Base-by-base conservation (phyloP, 75 land plant species). In the Isoetes taiwanensis region DNA sequence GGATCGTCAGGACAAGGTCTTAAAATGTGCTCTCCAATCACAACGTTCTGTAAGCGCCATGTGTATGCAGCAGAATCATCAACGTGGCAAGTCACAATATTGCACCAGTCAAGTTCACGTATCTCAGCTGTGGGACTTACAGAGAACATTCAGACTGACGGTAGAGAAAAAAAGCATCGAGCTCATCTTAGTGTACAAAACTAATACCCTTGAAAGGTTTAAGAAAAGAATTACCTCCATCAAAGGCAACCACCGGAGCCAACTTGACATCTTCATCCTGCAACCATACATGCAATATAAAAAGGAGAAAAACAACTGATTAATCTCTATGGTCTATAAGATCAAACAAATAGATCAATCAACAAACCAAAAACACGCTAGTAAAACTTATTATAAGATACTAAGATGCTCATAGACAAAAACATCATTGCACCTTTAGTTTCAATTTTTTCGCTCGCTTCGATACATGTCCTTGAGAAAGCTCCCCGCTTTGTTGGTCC, bases 401-500 rank as follows among this genome's bases (percentile, higher is more conserved):
- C 35, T n/a, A n/a, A 20, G 21, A 20, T 25, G 10, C 29, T 11
- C 16, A 3, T 21, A 19, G 64, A 14, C 28, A 34, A 60, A n/a
- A 2, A 19, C 34, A 59, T 41, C 0, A 4, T 23, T 59, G 33
- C 61, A 83, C 93, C 84, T 86, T 83, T 39, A 73, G 14, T 40
- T 66, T 78, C 20, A 90, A 67, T 56, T 70, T 78, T 57, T 78
- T 85, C 12, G n/a, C 99, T 61, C 87, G 61, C 70, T 85, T 94
- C 30, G 81, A 52, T n/a, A 94, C 66, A 72, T 90, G 84, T 9
- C 80, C 76, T 60, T 94, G 99, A 56, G 99, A 94, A 34, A 94
- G 84, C 75, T 94, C 99, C 63, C 82, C 78, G 65, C 99, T 89
- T 70, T 94, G 99, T 57, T 89, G 94, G 64, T 94, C 99, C 96